These are phyloP conservation scores for Zoysia japonica DNA, from an alignment of 176 grass and related monocot species.

Conservation along the genomic window DNA sequence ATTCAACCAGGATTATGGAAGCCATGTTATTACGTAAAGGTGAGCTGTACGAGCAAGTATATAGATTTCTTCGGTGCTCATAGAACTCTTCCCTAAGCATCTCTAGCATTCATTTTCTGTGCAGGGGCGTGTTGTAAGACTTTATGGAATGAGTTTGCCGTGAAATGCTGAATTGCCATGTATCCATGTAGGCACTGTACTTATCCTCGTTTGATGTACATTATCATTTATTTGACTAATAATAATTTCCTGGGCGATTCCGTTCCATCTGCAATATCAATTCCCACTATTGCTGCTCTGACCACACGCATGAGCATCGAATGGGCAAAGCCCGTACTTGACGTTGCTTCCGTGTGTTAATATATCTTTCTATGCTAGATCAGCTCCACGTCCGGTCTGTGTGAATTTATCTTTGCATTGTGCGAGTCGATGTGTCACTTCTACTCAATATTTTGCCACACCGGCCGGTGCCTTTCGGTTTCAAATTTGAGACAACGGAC, in stretches of 20 bases:
- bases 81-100: slow-evolving; percentile 22
- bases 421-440: no score
- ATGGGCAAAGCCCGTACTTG: no score
- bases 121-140: neutral
- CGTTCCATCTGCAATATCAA: slow-evolving; percentile 2
- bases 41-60: neutral
- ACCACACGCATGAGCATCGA: no score
- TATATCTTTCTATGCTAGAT: no score
- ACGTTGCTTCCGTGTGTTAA: no score
- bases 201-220: slow-evolving; percentile 39
- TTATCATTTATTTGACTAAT: slow-evolving; percentile 42
- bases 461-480: no score
- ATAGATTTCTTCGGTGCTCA: slow-evolving; percentile 26
- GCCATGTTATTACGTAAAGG: slow-evolving; percentile 64
- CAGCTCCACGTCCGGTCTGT: no score
- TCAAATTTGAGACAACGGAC: no score
- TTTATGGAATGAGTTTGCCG: neutral
- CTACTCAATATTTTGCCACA: no score
- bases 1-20: slow-evolving; percentile 93
- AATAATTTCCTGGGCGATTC: slow-evolving; percentile 34
- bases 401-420: no score
- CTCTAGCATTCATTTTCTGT: slow-evolving; percentile 3
- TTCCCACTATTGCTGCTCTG: no score
- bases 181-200: slow-evolving; percentile 9
- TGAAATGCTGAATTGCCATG: slow-evolving; percentile 12